Evolutionary conservation across 2,329 filamentous ascomycete genomes (phyloP).

Genomic region (Rugonectria rugulosa): DNA sequence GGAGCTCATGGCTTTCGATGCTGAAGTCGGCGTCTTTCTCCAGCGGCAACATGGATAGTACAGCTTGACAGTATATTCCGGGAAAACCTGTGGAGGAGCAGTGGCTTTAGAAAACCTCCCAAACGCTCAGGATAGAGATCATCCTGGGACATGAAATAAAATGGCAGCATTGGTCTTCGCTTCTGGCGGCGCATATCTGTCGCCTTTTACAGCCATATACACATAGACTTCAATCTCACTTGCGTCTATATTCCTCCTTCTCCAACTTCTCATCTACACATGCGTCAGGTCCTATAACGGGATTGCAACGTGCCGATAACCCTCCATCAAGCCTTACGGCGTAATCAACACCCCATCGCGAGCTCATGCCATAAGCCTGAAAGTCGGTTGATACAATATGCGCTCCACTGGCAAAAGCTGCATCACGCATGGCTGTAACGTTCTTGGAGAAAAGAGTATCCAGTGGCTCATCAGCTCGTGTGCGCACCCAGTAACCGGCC

Average conservation of each 20-base stretch:
- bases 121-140: not conserved
- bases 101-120: not conserved
- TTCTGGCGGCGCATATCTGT: not conserved
- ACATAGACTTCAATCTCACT: not conserved
- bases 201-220: too few species aligned
- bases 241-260: not conserved
- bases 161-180: not conserved
- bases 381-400: slow-evolving; percentile 60
- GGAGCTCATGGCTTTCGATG: slow-evolving; percentile 4
- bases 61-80: slow-evolving; percentile 6
- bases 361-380: slow-evolving; percentile 54
- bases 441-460: slow-evolving; percentile 51
- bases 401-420: slow-evolving; percentile 54
- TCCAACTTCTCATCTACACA: not conserved
- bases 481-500: slow-evolving; percentile 58
- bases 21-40: not conserved
- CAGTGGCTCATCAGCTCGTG: slow-evolving; percentile 55
- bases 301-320: slow-evolving; percentile 43
- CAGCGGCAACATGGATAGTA: not conserved
- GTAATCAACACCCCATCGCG: slow-evolving; percentile 57
- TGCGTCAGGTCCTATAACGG: slow-evolving; percentile 14
- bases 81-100: slow-evolving; percentile 3
- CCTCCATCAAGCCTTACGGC: slow-evolving; percentile 32
- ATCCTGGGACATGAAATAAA: not conserved
- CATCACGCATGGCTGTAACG: slow-evolving; percentile 49